Evolutionary conservation across 495 filamentous ascomycete species (phyloP).

Genomic region (Penicillium angulare): DNA sequence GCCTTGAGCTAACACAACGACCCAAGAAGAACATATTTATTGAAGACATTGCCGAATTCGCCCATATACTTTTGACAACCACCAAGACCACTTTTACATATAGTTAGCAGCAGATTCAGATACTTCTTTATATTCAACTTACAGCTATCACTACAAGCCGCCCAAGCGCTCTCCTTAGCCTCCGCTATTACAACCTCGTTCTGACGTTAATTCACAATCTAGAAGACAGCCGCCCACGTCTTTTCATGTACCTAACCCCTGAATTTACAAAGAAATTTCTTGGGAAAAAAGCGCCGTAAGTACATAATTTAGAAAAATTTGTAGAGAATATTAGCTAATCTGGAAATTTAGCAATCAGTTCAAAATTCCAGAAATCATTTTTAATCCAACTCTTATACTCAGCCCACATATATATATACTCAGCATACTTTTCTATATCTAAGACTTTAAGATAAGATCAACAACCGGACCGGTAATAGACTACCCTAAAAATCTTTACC

Average conservation of each 20-base stretch:
- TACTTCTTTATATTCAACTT: constrained; percentile 37
- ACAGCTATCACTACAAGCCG: constrained; percentile 33
- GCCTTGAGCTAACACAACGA: constrained; percentile 13
- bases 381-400: constrained; percentile 27
- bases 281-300: constrained; percentile 31
- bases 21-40: constrained; percentile 33
- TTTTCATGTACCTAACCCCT: constrained; percentile 32
- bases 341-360: constrained; percentile 28
- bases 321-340: constrained; percentile 1
- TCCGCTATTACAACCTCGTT: constrained; percentile 24
- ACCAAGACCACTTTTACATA: constrained; percentile 33
- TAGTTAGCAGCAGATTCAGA: constrained; percentile 31
- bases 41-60: constrained; percentile 36
- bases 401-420: constrained; percentile 29
- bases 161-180: constrained; percentile 29
- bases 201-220: constrained; percentile 34
- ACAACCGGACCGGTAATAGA: constrained; percentile 18
- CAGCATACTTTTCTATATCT: constrained; percentile 30
- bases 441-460: constrained; percentile 26
- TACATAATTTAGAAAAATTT: neutral
- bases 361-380: constrained; percentile 30
- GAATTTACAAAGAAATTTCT: constrained; percentile 37
- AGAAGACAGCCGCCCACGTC: constrained; percentile 20
- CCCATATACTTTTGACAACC: constrained; percentile 26
- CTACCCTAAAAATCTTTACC: constrained; percentile 29